Evolutionary conservation across 139 green algal genomes (phyloP).

Genomic region (Raphidocelis subcapitata): DNA sequence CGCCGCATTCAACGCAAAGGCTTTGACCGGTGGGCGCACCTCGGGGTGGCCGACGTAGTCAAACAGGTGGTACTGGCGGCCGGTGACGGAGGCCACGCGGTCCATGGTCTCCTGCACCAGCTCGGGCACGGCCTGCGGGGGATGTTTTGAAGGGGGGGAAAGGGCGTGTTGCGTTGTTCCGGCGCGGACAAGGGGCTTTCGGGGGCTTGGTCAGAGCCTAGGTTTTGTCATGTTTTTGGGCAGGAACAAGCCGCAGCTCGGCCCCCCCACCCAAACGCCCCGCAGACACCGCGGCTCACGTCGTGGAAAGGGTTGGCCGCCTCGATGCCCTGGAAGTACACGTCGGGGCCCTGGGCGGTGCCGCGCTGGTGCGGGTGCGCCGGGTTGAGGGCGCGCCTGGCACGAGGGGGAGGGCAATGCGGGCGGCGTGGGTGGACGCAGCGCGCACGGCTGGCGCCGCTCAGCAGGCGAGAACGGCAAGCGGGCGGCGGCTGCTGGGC

Average conservation of each 20-base stretch:
- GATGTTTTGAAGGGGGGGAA: slow-evolving; percentile 4
- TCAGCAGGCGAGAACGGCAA: too few relatives aligned
- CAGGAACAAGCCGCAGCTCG: too few relatives aligned
- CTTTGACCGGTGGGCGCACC: too few relatives aligned
- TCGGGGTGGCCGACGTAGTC: slow-evolving; percentile 47
- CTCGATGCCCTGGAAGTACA: slow-evolving; percentile 55
- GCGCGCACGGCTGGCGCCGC: neutral
- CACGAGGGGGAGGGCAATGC: neutral
- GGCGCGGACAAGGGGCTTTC: too few relatives aligned
- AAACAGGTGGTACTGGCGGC: slow-evolving; percentile 50
- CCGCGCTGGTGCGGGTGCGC: slow-evolving; percentile 49
- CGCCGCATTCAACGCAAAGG: too few relatives aligned
- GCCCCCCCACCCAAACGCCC: too few relatives aligned
- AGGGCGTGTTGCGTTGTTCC: too few relatives aligned
- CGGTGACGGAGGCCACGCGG: slow-evolving; percentile 42
- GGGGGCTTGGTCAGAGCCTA: too few relatives aligned
- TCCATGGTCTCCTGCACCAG: slow-evolving; percentile 39
- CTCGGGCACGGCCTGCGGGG: slow-evolving; percentile 32
- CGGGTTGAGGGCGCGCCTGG: slow-evolving; percentile 39
- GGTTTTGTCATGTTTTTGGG: too few relatives aligned
- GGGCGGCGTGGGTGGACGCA: neutral
- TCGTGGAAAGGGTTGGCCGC: slow-evolving; percentile 50
- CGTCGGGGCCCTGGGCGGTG: slow-evolving; percentile 39
- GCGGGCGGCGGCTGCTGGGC: too few relatives aligned
- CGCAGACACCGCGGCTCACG: too few relatives aligned